Evolutionary conservation across 495 filamentous ascomycete species (phyloP), one percentile per base, ranked within the genome.

Genomic region (Mytilinidion resinicola): DNA sequence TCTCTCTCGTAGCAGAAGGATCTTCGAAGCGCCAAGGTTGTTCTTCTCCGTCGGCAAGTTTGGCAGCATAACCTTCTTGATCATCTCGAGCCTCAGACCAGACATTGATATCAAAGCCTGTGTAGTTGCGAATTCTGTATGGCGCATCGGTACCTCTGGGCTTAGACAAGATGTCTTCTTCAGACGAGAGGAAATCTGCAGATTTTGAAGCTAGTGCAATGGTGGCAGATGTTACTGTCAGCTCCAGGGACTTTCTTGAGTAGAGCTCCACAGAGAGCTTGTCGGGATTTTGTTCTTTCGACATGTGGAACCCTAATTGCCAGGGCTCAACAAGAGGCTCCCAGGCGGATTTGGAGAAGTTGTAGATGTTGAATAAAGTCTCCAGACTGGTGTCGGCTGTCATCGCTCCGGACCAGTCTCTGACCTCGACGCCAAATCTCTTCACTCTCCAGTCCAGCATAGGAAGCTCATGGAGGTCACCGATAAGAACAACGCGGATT

Each of bases 331-430:
- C 86, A 35, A 98, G 75, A 9, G 93, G 93, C 70, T 97, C 93
- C 93, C 93, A 98, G 9, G 90, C 88, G 0, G 95, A 97, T 70
- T 98, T 97, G 19, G 93, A 91, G 72, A 98, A 98, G 71, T 97
- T 98, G 77, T 95, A 97, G 51, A 97, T 85, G 69, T 97, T 98
- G 65, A 95, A 78, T 71, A 93, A 96, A 56, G 90, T 91, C 63
- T 97, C 90, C 53, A 97, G 85, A 36, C 77, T 89, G 0, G 89
- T 89, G 67, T 96, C 91, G 1, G 89, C 91, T 64, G 82, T 90
- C 73, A 97, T 78, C 10, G 85, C 86, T 15, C 85, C 85, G 4
- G 91, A 90, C 93, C 93, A 98, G 72, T 98, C 89, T 58, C 85
- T 82, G 12, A 93, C 85, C 55, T 85, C 83, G 10, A 90, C 81